Conservation (phyloP, 1,284 basidiomycete genomes). For the Thelephora terrestris region DNA sequence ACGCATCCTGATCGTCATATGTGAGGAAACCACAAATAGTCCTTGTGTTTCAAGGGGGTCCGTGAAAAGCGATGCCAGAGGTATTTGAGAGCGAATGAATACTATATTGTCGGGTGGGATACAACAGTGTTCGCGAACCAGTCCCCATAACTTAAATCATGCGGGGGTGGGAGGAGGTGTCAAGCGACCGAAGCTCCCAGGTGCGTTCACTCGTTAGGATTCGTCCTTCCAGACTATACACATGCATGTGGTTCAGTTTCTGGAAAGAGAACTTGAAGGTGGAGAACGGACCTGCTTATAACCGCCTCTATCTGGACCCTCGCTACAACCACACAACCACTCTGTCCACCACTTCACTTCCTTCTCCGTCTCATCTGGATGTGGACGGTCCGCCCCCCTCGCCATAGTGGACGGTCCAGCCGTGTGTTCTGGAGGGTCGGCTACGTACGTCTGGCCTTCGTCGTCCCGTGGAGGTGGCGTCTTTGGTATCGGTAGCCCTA, state of each 20-base stretch:
- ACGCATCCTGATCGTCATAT: too few relatives aligned
- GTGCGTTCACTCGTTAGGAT: not conserved
- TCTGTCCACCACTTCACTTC: constrained; percentile 72
- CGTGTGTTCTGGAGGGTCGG: constrained; percentile 29
- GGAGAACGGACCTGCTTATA: constrained; percentile 49
- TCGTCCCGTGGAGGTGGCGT: constrained; percentile 40
- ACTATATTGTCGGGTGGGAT: too few relatives aligned
- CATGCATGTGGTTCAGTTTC: not conserved
- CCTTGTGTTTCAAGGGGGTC: too few relatives aligned
- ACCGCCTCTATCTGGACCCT: constrained; percentile 57
- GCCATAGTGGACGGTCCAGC: constrained; percentile 23
- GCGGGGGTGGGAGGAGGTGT: too few relatives aligned
- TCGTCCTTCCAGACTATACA: not conserved
- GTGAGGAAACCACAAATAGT: too few relatives aligned
- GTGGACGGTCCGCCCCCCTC: constrained; percentile 4
- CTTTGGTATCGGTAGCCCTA: constrained; percentile 46
- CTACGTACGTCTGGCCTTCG: constrained; percentile 5
- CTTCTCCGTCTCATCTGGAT: constrained; percentile 21
- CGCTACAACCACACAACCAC: constrained; percentile 69
- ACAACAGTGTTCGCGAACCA: too few relatives aligned
- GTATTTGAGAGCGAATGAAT: too few relatives aligned
- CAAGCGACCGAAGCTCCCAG: too few relatives aligned
- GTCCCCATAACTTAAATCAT: too few relatives aligned
- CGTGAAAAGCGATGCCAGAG: too few relatives aligned
- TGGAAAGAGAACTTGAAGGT: not conserved